Evolutionary conservation across 2,329 filamentous ascomycete species (phyloP), one percentile per base, ranked within the genome.

Genomic region (Graphilbum fragrans): DNA sequence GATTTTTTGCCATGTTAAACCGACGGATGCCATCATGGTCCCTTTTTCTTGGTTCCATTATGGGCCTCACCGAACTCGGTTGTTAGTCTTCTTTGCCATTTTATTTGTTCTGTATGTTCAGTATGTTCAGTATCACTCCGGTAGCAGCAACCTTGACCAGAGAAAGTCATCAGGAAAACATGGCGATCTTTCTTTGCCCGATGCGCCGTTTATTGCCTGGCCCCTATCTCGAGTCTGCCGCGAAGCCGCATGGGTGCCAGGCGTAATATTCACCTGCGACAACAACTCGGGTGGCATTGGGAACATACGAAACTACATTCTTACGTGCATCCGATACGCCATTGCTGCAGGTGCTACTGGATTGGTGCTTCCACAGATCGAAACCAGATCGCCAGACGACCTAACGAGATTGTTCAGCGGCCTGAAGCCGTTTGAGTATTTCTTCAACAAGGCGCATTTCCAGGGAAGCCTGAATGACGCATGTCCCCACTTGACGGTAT

Each of bases 281-380:
- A 68, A 69, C 52, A 70, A 70, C 49, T 65, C 65, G 3, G 67
- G 67, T 3, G 67, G 67, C 21, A 63, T 70, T 37, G 66, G 67
- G 18, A 70, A 70, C 44, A 68, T 70, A 29, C 57, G 67, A 41
- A 69, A 67, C 49, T 70, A 66, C 50, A 66, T 70, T 35, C 58
- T 70, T 41, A 70, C 65, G 9, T 71, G 66, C 42, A 45, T 70
- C 19, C 63, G 67, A 18, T 71, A 71, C 46, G 64, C 60, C 17
- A 60, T 71, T 45, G 65, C 67, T 21, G 63, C 64, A 7, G 67
- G 66, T 21, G 66, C 66, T 4, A 61, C 64, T 1, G 65, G 64
- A 1, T 47, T 70, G 2, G 58, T 66, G 6, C 54, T 71, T 43
- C 67, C 67, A 2, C 58, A 50, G 41, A 29, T 71, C 39, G 59